A percentile compares a stretch with the other conserved stretches of the same genome.
These are phyloP conservation scores for Ochetophila trinervis DNA, from an alignment of 306 rosid genomes.

Conservation along the genomic window DNA sequence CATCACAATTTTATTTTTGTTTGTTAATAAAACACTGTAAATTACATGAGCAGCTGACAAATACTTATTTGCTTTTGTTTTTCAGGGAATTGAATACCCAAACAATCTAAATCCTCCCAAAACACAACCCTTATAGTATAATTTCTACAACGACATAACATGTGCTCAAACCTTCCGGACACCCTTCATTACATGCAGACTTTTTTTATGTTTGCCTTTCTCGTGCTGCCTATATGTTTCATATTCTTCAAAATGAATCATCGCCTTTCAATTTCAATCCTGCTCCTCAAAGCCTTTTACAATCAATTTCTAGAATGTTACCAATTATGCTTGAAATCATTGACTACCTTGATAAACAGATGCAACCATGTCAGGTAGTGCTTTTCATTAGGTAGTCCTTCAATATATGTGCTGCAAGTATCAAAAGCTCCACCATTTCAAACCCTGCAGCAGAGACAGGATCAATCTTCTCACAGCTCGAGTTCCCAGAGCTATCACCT, in stretches of 20 bases:
- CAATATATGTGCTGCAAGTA: constrained; percentile 65
- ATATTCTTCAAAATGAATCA: not conserved
- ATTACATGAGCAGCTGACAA: not conserved
- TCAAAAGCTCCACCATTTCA: constrained; percentile 94
- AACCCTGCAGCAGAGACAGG: constrained; percentile 78
- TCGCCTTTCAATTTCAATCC: not conserved
- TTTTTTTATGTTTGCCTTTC: not conserved
- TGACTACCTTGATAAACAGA: not conserved
- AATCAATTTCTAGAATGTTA: not conserved
- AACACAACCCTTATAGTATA: too few species aligned
- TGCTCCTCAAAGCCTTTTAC: not conserved
- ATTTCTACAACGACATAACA: not conserved
- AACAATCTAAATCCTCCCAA: too few species aligned
- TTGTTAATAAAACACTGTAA: not conserved
- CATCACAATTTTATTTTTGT: too few species aligned
- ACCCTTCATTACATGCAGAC: not conserved
- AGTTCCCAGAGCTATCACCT: constrained; percentile 27
- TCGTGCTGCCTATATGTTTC: constrained; percentile 1
- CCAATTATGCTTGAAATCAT: not conserved
- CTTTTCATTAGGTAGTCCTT: constrained; percentile 37
- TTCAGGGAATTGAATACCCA: too few species aligned
- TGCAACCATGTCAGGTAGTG: constrained; percentile 17
- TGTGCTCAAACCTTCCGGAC: not conserved
- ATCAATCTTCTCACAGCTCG: constrained; percentile 57
- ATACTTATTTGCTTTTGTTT: too few species aligned